These are phyloP conservation scores for Panellus pusillus DNA, from an alignment of 768 basidiomycete genomes.

Conservation along the genomic window DNA sequence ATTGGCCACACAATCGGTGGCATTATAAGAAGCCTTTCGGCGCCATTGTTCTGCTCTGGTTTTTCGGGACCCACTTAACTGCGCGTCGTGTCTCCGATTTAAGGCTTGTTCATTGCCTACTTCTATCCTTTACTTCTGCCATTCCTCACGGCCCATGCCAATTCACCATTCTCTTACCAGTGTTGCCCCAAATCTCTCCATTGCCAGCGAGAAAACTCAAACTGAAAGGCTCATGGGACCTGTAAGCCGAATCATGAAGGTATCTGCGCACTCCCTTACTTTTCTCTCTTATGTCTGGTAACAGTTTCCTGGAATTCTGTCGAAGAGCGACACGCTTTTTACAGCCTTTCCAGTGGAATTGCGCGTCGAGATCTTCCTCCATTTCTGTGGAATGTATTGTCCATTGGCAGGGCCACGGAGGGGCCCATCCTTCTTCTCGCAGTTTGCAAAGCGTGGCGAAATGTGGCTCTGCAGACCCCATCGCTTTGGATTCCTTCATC, in stretches of 20 bases:
- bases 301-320: slow-evolving; percentile 2
- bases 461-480: slow-evolving; percentile 38
- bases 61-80: slow-evolving; percentile 18
- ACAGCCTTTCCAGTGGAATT: slow-evolving; percentile 45
- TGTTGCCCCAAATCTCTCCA: slow-evolving; percentile 3
- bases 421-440: slow-evolving; percentile 40
- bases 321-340: slow-evolving; percentile 26
- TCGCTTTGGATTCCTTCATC: slow-evolving; percentile 48
- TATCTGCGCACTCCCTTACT: not conserved
- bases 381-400: slow-evolving; percentile 35
- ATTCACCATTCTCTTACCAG: slow-evolving; percentile 3
- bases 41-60: slow-evolving; percentile 2
- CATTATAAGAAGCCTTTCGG: not conserved
- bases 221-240: not conserved
- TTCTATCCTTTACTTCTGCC: slow-evolving; percentile 14
- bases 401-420: slow-evolving; percentile 28
- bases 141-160: slow-evolving; percentile 13
- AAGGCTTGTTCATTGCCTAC: slow-evolving; percentile 10
- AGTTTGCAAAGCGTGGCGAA: slow-evolving; percentile 45
- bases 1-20: no score
- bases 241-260: not conserved
- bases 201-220: not conserved
- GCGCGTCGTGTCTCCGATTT: not conserved
- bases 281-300: not conserved
- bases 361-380: slow-evolving; percentile 45